Percentiles rank a stretch among this genome's conserved stretches.
phyloP scores from a whole-genome alignment of 1,284 basidiomycete genomes.

The Ceratobasidium sp. region DNA sequence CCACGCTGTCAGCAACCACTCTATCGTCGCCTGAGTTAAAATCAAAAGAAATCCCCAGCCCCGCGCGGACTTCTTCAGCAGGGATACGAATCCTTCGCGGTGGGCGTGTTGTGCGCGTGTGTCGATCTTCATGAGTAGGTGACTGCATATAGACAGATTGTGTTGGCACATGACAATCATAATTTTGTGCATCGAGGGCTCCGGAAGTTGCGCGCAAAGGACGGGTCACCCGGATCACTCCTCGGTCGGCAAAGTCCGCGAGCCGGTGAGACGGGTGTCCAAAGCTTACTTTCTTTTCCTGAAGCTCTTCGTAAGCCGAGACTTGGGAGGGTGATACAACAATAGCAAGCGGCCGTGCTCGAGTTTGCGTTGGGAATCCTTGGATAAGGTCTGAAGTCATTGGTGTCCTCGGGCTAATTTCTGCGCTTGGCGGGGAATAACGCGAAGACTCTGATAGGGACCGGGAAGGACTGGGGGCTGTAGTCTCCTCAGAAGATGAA shows the following conservation, averaged over 20 bases:
- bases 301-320: constrained; percentile 25
- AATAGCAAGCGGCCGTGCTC: constrained; percentile 14
- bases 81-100: constrained; percentile 6
- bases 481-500: constrained; percentile 34
- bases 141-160: constrained; percentile 39
- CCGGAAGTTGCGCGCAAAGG: constrained; percentile 32
- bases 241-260: constrained; percentile 39
- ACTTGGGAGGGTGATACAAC: constrained; percentile 13
- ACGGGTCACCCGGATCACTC: constrained; percentile 30
- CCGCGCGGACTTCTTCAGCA: constrained; percentile 25
- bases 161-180: constrained; percentile 41
- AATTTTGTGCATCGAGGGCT: constrained; percentile 23
- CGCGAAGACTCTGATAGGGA: constrained; percentile 41
- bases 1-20: constrained; percentile 32
- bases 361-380: constrained; percentile 8
- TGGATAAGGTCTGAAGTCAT: constrained; percentile 21
- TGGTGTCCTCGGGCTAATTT: constrained; percentile 38
- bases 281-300: constrained; percentile 14
- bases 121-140: constrained; percentile 26
- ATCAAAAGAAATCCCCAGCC: constrained; percentile 39
- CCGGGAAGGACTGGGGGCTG: constrained; percentile 30
- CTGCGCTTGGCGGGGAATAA: constrained; percentile 25
- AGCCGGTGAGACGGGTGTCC: constrained; percentile 6
- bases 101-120: constrained; percentile 1
- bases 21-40: constrained; percentile 37